phyloP scores from a whole-genome alignment of 495 filamentous ascomycete genomes.

The Podospora didyma region DNA sequence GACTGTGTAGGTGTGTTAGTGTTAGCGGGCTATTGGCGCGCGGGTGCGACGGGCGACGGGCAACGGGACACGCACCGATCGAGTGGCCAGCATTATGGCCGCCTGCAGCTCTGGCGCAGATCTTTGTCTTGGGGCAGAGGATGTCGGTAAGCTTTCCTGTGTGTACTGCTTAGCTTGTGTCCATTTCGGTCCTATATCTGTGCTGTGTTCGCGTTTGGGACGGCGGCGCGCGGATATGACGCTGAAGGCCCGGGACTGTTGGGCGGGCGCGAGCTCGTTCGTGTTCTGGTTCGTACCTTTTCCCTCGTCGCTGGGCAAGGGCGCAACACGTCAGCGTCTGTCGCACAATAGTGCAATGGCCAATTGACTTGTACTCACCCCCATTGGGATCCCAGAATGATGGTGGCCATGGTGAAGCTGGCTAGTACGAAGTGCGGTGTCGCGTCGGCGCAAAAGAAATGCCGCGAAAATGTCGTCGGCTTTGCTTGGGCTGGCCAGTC shows the following conservation, averaged over 20 bases:
- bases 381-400: constrained; percentile 32
- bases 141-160: constrained; percentile 36
- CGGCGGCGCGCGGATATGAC: neutral
- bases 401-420: constrained; percentile 20
- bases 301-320: constrained; percentile 64
- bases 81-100: constrained; percentile 46
- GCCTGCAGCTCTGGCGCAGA: constrained; percentile 36
- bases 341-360: neutral
- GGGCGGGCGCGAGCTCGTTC: neutral
- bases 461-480: constrained; percentile 5
- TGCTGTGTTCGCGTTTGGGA: neutral
- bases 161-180: constrained; percentile 47
- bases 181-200: too few relatives aligned
- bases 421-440: neutral
- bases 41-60: constrained; percentile 47
- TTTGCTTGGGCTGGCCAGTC: neutral
- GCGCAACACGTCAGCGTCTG: neutral
- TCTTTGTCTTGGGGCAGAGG: constrained; percentile 33
- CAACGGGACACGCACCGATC: constrained; percentile 52
- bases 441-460: constrained; percentile 11
- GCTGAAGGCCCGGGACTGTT: neutral
- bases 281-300: constrained; percentile 50
- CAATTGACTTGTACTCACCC: constrained; percentile 14
- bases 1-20: constrained; percentile 12
- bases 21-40: neutral